Base-by-base conservation (phyloP, 2,329 filamentous ascomycete species). In the Xylaria sp. region DNA sequence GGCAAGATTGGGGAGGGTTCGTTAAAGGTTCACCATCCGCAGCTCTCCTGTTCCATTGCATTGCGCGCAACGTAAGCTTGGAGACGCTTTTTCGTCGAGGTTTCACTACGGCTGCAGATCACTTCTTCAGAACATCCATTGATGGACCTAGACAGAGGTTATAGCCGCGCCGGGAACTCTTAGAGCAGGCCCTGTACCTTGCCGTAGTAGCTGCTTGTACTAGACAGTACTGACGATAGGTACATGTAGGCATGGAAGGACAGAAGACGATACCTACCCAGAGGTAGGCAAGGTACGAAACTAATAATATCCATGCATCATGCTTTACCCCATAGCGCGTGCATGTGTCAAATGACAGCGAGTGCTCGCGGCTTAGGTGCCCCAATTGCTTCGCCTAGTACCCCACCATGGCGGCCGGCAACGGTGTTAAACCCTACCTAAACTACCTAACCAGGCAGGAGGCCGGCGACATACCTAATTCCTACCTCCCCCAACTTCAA, bases 41-140 rank as follows among this genome's bases (percentile, higher is more conserved):
- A n/a, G n/a, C n/a, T n/a, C n/a, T n/a, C n/a, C n/a, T n/a, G n/a
- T n/a, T n/a, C n/a, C n/a, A n/a, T 26, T 26, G 24, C 9, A 26
- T 26, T 26, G 9, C 9, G 5, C 24, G 24, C 24, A 26, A 26
- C 24, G 24, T 39, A 39, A 39, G 37, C 21, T 57, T 26, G 5
- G 24, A 9, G 45, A 41, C 44, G 21, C 24, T 20, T 41, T 47
- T 29, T 13, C 18, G 42, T 50, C 16, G 39, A 40, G 29, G 50
- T 56, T 47, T 56, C 56, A 56, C 53, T 48, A 54, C 45, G 52
- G 50, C 48, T 56, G 53, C 53, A 54, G 47, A 53, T 48, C 26
- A 39, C 40, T 44, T 21, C 17, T 40, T 37, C 17, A 22, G 26
- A 20, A n/a, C 11, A 44, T 29, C 19, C 40, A 21, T 29, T 20